Percentiles rank a stretch among this genome's conserved stretches.
These are phyloP conservation scores for Telfairia occidentalis DNA, from an alignment of 331 rosid genomes.

Conservation along the genomic window DNA sequence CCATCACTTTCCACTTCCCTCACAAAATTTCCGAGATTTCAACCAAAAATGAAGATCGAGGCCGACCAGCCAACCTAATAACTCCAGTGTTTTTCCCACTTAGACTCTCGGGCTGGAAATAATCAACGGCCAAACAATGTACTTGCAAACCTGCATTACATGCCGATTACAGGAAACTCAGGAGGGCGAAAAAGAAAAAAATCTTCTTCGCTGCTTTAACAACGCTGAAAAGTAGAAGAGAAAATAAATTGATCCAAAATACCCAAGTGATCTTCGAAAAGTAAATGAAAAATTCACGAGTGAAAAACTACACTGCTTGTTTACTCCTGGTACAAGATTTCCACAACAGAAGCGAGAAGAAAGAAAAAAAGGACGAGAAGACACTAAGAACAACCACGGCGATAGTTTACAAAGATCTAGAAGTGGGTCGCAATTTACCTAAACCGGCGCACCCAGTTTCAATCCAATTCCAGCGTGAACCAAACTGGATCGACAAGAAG, in stretches of 20 bases:
- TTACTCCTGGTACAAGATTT: conserved; percentile 8
- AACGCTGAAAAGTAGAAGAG: conserved; percentile 1
- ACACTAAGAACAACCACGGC: conserved; percentile 9
- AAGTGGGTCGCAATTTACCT: conserved; percentile 44
- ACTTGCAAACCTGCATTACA: neutral
- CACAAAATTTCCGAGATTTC: conserved; percentile 24
- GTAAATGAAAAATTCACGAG: neutral
- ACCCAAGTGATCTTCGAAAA: conserved; percentile 1
- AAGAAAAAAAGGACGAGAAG: neutral
- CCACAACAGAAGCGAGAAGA: conserved; percentile 8
- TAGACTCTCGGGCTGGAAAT: neutral
- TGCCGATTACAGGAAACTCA: neutral
- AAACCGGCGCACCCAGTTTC: conserved; percentile 27
- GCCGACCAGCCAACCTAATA: conserved; percentile 11
- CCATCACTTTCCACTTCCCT: conserved; percentile 21
- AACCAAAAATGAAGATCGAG: conserved; percentile 18
- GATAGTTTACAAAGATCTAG: conserved; percentile 25
- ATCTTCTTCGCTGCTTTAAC: neutral
- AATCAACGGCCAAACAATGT: neutral
- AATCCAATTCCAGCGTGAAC: conserved; percentile 23
- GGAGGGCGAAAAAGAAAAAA: neutral
- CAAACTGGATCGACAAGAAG: conserved; percentile 37
- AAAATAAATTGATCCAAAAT: neutral
- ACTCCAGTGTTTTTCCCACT: conserved; percentile 16
- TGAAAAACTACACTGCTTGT: neutral